Evolutionary conservation across 768 basidiomycete species (phyloP).

Genomic region (Termitomyces sp.): DNA sequence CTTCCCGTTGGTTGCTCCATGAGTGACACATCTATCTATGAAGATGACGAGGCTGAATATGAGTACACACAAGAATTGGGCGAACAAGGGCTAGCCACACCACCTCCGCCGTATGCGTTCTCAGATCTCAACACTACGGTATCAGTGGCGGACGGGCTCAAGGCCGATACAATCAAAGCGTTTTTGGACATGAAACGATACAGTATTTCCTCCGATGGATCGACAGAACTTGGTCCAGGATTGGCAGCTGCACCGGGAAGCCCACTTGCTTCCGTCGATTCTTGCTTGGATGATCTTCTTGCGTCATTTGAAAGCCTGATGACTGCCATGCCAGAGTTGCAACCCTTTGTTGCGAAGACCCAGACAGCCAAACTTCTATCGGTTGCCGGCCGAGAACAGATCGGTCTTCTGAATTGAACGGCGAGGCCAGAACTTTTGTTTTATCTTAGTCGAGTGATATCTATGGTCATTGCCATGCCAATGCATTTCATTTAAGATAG

Average conservation of each 20-base stretch:
- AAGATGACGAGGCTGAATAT: conserved; percentile 9
- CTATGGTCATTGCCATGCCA: neutral
- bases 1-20: neutral
- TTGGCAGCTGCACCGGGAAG: neutral
- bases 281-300: conserved; percentile 15
- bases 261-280: conserved; percentile 7
- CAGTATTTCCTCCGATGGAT: neutral
- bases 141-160: neutral
- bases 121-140: neutral
- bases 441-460: conserved; percentile 7
- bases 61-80: conserved; percentile 6
- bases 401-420: neutral
- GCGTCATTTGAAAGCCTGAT: conserved; percentile 16
- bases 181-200: neutral
- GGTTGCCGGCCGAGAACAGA: neutral
- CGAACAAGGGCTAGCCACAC: conserved; percentile 1
- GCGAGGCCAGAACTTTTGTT: neutral
- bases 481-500: neutral
- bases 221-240: conserved; percentile 6
- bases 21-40: neutral
- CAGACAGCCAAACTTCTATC: neutral
- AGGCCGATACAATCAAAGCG: neutral
- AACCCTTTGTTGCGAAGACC: neutral
- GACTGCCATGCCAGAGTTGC: conserved; percentile 10
- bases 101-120: conserved; percentile 12